These are phyloP conservation scores for Psophocarpus tetragonolobus DNA, from an alignment of 306 rosid genomes.

Conservation along the genomic window DNA sequence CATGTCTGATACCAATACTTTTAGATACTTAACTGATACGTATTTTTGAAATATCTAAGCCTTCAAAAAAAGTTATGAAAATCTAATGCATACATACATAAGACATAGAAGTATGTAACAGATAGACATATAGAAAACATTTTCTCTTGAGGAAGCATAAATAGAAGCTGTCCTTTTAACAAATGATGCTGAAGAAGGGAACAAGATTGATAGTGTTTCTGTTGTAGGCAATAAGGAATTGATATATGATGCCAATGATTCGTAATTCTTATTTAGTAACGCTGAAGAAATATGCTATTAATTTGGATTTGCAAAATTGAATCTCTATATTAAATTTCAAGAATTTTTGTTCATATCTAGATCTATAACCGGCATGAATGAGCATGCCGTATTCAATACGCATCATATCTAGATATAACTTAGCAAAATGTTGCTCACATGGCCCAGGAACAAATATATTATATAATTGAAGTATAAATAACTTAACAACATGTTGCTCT, in stretches of 20 bases:
- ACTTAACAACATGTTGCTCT: slow-evolving; percentile 20
- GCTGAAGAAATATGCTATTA: background rate
- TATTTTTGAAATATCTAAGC: background rate
- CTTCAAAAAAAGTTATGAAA: background rate
- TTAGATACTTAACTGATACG: background rate
- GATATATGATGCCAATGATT: background rate
- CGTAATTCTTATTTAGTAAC: background rate
- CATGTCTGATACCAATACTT: background rate
- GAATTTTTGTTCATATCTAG: background rate
- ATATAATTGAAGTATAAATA: no score
- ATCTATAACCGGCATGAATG: background rate
- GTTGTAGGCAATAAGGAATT: background rate
- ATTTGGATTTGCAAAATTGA: background rate
- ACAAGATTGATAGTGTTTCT: background rate
- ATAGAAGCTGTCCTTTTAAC: background rate
- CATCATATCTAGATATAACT: background rate
- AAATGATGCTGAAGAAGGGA: background rate
- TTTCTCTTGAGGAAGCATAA: background rate
- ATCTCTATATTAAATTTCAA: background rate
- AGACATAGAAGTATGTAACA: background rate
- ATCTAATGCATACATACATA: background rate
- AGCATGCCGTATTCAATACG: background rate
- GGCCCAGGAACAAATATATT: background rate
- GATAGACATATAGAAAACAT: background rate
- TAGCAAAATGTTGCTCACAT: slow-evolving; percentile 15